These are phyloP conservation scores for Melaleuca alternifolia DNA, from an alignment of 345 rosid species.

Conservation along the genomic window DNA sequence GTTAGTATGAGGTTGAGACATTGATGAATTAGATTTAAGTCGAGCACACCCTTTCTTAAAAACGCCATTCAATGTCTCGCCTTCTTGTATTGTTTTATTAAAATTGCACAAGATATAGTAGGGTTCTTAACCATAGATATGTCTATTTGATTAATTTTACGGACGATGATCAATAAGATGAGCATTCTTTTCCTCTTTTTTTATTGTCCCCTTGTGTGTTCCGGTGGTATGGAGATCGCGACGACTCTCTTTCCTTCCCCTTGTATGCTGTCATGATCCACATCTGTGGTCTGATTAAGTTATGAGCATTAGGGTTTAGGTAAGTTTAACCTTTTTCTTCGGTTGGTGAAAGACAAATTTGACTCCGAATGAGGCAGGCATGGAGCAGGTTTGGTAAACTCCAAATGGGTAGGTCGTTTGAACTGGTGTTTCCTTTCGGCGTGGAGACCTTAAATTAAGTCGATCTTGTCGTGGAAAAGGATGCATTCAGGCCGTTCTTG, in stretches of 20 bases:
- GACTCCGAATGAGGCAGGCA: not conserved
- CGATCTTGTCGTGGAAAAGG: not conserved
- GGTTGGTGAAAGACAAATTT: not conserved
- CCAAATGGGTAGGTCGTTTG: not conserved
- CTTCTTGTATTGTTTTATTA: slow-evolving; percentile 8
- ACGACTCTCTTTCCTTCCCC: not conserved
- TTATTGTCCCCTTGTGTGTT: not conserved
- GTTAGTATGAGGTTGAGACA: slow-evolving; percentile 16
- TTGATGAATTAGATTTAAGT: slow-evolving; percentile 18
- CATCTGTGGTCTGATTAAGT: not conserved
- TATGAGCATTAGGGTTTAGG: not conserved
- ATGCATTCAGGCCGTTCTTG: not conserved
- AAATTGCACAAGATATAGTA: slow-evolving; percentile 10
- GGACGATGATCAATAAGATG: slow-evolving; percentile 12
- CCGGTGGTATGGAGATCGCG: not conserved
- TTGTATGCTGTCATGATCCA: not conserved
- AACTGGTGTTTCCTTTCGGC: not conserved
- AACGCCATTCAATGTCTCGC: slow-evolving; percentile 5
- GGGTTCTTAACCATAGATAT: slow-evolving; percentile 5
- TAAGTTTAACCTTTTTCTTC: not conserved
- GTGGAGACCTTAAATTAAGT: no score
- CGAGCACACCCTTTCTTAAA: not conserved
- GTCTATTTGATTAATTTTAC: slow-evolving; percentile 10
- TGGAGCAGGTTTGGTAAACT: not conserved
- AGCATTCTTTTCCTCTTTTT: not conserved